Evolutionary conservation across 768 basidiomycete species (phyloP).

Genomic region (Ephemerocybe angulata): DNA sequence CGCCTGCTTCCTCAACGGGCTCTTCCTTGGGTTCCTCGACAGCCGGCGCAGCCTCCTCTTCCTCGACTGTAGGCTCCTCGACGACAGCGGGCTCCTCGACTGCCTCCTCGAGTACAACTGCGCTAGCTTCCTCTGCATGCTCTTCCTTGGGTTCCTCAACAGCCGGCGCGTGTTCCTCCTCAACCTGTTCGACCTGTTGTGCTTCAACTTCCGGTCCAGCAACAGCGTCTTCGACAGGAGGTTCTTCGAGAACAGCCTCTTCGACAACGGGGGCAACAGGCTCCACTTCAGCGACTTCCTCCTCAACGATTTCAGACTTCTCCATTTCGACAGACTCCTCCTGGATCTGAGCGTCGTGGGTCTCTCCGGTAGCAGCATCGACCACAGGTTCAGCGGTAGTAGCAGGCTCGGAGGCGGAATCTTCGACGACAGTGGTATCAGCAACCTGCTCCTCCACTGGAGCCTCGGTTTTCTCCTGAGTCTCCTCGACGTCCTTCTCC

Average conservation of each 20-base stretch:
- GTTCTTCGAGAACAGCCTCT: background rate
- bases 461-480: background rate
- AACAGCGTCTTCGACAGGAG: background rate
- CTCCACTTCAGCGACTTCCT: background rate
- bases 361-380: background rate
- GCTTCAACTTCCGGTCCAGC: background rate
- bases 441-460: background rate
- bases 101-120: background rate
- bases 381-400: background rate
- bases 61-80: conserved; percentile 7
- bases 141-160: background rate
- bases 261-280: background rate
- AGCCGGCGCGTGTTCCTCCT: background rate
- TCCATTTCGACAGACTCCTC: background rate
- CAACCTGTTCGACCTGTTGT: background rate
- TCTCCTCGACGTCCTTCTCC: background rate
- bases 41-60: conserved; percentile 3
- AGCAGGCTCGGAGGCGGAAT: background rate
- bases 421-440: background rate
- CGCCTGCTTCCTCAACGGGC: conserved; percentile 5
- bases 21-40: conserved; percentile 4
- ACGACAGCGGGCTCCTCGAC: conserved; percentile 4
- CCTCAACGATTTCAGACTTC: conserved; percentile 1
- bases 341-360: too few relatives aligned
- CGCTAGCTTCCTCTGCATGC: background rate